phyloP scores from a whole-genome alignment of 331 rosid species.

The Malus hybrid region DNA sequence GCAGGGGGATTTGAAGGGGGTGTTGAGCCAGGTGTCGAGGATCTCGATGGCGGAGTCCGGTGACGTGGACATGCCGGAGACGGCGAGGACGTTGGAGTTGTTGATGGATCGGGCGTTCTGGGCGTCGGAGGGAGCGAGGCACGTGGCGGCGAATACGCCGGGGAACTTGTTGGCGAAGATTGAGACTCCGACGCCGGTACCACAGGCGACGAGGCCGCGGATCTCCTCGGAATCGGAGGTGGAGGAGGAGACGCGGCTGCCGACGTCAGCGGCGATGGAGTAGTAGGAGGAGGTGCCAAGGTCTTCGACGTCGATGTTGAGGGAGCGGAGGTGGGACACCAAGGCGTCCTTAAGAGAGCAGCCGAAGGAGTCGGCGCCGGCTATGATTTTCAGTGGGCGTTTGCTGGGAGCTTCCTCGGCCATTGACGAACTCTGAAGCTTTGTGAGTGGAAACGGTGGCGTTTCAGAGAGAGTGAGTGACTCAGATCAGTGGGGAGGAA shows the following conservation, averaged over 20 bases:
- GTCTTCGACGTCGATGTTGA: constrained; percentile 65
- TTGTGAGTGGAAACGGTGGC: not conserved
- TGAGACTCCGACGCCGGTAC: constrained; percentile 89
- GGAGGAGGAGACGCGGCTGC: constrained; percentile 66
- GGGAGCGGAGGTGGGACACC: constrained; percentile 59
- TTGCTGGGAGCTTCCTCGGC: constrained; percentile 17
- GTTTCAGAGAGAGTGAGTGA: not conserved
- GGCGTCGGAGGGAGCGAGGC: constrained; percentile 59
- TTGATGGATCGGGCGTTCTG: constrained; percentile 71
- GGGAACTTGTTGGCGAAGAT: constrained; percentile 92
- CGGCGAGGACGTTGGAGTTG: constrained; percentile 84
- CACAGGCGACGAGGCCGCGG: constrained; percentile 88
- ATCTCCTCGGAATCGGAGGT: constrained; percentile 9
- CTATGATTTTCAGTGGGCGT: constrained; percentile 47
- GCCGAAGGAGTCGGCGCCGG: constrained; percentile 76
- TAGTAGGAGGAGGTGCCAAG: constrained; percentile 81
- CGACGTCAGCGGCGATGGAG: constrained; percentile 80
- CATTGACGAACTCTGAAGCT: constrained; percentile 17
- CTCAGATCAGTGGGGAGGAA: not conserved
- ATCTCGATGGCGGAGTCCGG: constrained; percentile 51
- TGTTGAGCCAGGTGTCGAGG: constrained; percentile 62
- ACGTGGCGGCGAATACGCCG: constrained; percentile 62
- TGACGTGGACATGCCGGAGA: constrained; percentile 65
- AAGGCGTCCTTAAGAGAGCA: constrained; percentile 63
- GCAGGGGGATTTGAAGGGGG: constrained; percentile 70